Conservation (phyloP, 805 yeast species). For the Candida odintsovae region DNA sequence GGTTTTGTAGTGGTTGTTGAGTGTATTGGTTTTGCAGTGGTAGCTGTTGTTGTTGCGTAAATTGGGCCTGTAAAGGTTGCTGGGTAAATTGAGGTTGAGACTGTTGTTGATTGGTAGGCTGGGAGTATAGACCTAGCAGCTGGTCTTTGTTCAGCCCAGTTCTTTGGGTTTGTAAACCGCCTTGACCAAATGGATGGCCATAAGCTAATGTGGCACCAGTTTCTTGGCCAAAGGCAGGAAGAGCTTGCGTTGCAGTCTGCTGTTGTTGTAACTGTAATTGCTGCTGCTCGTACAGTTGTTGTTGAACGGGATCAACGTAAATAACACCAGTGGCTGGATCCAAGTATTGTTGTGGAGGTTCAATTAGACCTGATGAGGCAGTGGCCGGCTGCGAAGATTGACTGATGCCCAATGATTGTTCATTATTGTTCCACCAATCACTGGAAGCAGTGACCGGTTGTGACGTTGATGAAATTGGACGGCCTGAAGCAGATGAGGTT, state of each 20-base stretch:
- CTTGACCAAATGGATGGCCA: conserved; percentile 1
- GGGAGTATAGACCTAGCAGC: conserved; percentile 26
- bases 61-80: not conserved
- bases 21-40: conserved; percentile 4
- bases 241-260: conserved; percentile 3
- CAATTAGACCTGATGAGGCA: conserved; percentile 24
- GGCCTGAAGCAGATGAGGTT: conserved; percentile 1
- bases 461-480: conserved; percentile 3
- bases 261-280: conserved; percentile 17
- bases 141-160: conserved; percentile 18
- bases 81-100: not conserved
- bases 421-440: conserved; percentile 19
- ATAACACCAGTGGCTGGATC: conserved; percentile 69
- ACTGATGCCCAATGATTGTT: conserved; percentile 14
- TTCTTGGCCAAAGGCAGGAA: not conserved
- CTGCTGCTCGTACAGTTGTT: conserved; percentile 27
- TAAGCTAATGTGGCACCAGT: conserved; percentile 6
- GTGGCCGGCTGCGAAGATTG: conserved; percentile 6
- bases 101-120: conserved; percentile 32
- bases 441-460: conserved; percentile 3
- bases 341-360: conserved; percentile 60
- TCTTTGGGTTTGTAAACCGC: conserved; percentile 4
- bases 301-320: conserved; percentile 65
- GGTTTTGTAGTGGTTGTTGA: conserved; percentile 3
- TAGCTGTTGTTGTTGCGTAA: conserved; percentile 7